Conservation (phyloP, 2,329 filamentous ascomycete species). For the Ustulina deusta region DNA sequence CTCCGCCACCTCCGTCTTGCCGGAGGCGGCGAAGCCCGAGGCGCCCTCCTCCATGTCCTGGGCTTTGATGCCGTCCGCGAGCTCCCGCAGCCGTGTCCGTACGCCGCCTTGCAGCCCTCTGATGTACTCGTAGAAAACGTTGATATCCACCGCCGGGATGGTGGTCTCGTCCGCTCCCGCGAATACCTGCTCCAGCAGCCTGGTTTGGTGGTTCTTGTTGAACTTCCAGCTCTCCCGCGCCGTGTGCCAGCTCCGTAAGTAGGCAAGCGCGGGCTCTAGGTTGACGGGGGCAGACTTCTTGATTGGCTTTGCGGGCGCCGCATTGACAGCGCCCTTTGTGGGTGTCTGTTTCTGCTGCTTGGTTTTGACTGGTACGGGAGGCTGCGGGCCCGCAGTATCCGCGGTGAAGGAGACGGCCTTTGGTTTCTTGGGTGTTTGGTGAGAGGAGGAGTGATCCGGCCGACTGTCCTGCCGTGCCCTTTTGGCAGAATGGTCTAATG, state of each 20-base stretch:
- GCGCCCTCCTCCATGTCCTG: slow-evolving; percentile 65
- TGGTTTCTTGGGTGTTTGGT: slow-evolving; percentile 58
- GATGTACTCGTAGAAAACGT: slow-evolving; percentile 81
- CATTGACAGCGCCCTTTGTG: slow-evolving; percentile 53
- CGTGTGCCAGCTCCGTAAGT: slow-evolving; percentile 80
- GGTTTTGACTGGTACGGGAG: slow-evolving; percentile 42
- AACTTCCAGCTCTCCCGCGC: slow-evolving; percentile 87
- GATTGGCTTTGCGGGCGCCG: slow-evolving; percentile 43
- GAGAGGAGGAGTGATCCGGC: slow-evolving; percentile 49
- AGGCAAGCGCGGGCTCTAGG: slow-evolving; percentile 75
- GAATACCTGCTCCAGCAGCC: slow-evolving; percentile 85
- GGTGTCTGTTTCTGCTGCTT: slow-evolving; percentile 53
- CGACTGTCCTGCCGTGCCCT: slow-evolving; percentile 49
- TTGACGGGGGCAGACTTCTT: slow-evolving; percentile 55
- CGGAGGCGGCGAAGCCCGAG: slow-evolving; percentile 61
- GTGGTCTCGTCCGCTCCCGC: slow-evolving; percentile 68
- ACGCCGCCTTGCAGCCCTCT: slow-evolving; percentile 80
- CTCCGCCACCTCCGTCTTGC: slow-evolving; percentile 56
- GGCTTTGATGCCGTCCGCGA: slow-evolving; percentile 71
- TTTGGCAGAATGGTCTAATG: slow-evolving; percentile 50
- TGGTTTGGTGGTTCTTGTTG: slow-evolving; percentile 91
- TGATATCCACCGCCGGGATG: slow-evolving; percentile 77
- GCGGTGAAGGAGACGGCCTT: slow-evolving; percentile 61
- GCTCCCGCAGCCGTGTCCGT: slow-evolving; percentile 74
- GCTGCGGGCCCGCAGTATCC: slow-evolving; percentile 42